Conservation (phyloP, 257 asterid genomes). For the Mitragyna speciosa region DNA sequence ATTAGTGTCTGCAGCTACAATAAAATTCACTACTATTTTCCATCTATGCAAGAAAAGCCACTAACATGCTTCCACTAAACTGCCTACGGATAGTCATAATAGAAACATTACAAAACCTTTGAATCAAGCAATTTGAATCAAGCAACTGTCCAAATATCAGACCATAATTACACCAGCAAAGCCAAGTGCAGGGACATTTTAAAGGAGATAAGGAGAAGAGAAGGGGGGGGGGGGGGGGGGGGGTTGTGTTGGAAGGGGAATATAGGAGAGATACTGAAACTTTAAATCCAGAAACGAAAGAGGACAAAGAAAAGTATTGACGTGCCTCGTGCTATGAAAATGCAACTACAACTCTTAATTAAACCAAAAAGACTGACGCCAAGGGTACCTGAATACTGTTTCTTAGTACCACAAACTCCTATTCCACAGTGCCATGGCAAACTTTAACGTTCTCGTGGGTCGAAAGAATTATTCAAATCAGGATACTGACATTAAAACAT, state of each 20-base stretch:
- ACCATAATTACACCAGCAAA: neutral
- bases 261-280: neutral
- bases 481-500: neutral
- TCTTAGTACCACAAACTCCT: conserved; percentile 1
- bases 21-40: neutral
- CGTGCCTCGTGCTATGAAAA: conserved; percentile 3
- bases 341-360: neutral
- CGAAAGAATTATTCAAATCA: neutral
- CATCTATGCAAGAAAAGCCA: neutral
- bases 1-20: neutral
- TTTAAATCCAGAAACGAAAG: neutral
- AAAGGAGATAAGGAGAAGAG: neutral
- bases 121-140: neutral
- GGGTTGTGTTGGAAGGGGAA: too few relatives aligned
- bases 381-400: neutral
- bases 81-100: neutral
- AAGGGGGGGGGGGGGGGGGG: too few relatives aligned
- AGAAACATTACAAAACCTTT: neutral
- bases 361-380: neutral
- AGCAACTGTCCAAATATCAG: neutral
- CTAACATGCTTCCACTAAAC: neutral
- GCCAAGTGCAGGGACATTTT: neutral
- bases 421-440: neutral
- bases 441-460: neutral
- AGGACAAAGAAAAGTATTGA: neutral